Evolutionary conservation across 768 basidiomycete genomes (phyloP).

Genomic region (Tephrocybe sp.): DNA sequence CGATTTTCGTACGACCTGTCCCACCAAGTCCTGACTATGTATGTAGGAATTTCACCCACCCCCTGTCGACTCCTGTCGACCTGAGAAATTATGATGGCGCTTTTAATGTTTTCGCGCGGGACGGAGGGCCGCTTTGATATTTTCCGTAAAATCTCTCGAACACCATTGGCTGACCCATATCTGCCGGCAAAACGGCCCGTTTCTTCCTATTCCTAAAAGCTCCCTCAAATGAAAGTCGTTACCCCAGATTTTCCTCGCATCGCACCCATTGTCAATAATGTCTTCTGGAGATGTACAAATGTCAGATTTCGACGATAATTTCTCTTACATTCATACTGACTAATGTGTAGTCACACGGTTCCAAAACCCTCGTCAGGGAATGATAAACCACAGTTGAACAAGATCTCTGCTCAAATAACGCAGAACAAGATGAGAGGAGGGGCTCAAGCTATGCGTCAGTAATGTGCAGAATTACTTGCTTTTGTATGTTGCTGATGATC

Average conservation of each 20-base stretch:
- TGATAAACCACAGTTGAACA: conserved; percentile 57
- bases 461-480: neutral
- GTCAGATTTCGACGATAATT: conserved; percentile 6
- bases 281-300: conserved; percentile 44
- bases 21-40: too few species aligned
- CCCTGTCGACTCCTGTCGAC: too few species aligned
- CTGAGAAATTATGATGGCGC: neutral
- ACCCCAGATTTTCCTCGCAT: neutral
- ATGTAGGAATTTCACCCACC: too few species aligned
- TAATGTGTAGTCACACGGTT: conserved; percentile 36
- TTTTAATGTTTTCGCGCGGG: neutral
- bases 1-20: too few species aligned
- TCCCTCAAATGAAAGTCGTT: neutral
- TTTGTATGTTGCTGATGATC: neutral
- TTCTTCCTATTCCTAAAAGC: neutral
- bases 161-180: conserved; percentile 22
- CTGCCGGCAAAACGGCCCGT: conserved; percentile 9
- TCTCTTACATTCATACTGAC: neutral
- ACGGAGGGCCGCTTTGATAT: neutral
- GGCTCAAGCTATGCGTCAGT: conserved; percentile 84
- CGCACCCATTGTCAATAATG: conserved; percentile 33
- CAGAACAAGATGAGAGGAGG: conserved; percentile 75
- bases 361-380: conserved; percentile 29
- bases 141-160: conserved; percentile 4
- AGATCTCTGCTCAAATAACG: conserved; percentile 68